These are phyloP conservation scores for Gossypium rotundifolium DNA, from an alignment of 345 rosid species.

Conservation along the genomic window DNA sequence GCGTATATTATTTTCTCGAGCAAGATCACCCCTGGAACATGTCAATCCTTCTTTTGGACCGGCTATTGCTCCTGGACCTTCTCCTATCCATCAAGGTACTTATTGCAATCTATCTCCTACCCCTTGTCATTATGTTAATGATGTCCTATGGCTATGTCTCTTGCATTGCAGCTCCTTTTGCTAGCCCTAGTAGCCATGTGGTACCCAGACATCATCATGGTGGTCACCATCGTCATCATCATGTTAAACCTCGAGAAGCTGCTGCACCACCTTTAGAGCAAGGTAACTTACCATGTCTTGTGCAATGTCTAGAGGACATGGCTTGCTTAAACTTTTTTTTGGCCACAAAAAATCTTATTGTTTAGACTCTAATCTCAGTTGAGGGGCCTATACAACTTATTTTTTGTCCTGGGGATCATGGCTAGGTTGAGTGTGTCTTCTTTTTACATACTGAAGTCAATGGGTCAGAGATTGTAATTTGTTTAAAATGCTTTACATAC, in stretches of 20 bases:
- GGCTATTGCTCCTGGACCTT: conserved; percentile 28
- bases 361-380: neutral
- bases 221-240: conserved; percentile 32
- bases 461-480: neutral
- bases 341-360: neutral
- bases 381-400: neutral
- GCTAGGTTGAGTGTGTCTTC: neutral
- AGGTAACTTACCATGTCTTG: conserved; percentile 32
- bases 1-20: conserved; percentile 33
- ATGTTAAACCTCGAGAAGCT: conserved; percentile 35
- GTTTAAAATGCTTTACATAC: neutral
- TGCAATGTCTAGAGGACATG: neutral
- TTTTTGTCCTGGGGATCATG: neutral
- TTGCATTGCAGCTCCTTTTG: conserved; percentile 32
- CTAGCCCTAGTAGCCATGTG: conserved; percentile 36
- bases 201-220: conserved; percentile 40
- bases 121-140: conserved; percentile 7
- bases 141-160: conserved; percentile 15
- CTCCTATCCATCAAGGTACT: conserved; percentile 41
- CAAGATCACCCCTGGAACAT: conserved; percentile 26
- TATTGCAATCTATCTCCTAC: conserved; percentile 2
- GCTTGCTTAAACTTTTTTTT: neutral
- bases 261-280: conserved; percentile 68
- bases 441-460: neutral
- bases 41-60: conserved; percentile 35